Percentiles rank a stretch among this genome's conserved stretches.
Conservation (phyloP, 2,329 filamentous ascomycete species). For the Pseudogymnoascus sp. region DNA sequence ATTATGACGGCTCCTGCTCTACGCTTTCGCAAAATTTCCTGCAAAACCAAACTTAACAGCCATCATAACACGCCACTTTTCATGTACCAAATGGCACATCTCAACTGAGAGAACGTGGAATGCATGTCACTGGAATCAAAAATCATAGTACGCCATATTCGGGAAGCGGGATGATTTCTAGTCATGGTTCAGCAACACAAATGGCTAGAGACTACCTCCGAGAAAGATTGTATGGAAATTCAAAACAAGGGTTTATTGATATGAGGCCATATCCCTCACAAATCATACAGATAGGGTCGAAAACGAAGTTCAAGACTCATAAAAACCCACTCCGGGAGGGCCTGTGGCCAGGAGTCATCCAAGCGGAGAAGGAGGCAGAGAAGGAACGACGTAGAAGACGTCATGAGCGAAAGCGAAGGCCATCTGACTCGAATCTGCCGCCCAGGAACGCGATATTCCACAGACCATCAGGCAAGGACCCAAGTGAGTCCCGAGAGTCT, state of each 20-base stretch:
- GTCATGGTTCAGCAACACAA: background rate
- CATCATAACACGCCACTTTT: background rate
- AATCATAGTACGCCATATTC: background rate
- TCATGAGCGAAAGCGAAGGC: background rate
- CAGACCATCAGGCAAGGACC: background rate
- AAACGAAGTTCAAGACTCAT: background rate
- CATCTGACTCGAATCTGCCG: background rate
- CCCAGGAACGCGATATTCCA: background rate
- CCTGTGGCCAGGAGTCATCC: background rate
- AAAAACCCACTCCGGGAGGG: background rate
- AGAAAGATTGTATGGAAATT: background rate
- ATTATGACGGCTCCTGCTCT: background rate
- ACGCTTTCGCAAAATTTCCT: background rate
- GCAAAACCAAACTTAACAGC: background rate
- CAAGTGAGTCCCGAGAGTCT: background rate
- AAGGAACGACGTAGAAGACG: background rate
- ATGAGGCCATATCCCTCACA: background rate
- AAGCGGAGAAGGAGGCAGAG: background rate
- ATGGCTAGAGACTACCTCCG: background rate
- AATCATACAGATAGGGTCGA: background rate
- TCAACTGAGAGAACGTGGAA: background rate
- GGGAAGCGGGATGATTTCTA: background rate
- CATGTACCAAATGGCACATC: background rate
- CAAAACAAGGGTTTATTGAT: background rate
- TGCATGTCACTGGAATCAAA: background rate